Evolutionary conservation across 2,329 filamentous ascomycete genomes (phyloP), one percentile per base, ranked within the genome.

Genomic region (Stemphylium lycopersici): DNA sequence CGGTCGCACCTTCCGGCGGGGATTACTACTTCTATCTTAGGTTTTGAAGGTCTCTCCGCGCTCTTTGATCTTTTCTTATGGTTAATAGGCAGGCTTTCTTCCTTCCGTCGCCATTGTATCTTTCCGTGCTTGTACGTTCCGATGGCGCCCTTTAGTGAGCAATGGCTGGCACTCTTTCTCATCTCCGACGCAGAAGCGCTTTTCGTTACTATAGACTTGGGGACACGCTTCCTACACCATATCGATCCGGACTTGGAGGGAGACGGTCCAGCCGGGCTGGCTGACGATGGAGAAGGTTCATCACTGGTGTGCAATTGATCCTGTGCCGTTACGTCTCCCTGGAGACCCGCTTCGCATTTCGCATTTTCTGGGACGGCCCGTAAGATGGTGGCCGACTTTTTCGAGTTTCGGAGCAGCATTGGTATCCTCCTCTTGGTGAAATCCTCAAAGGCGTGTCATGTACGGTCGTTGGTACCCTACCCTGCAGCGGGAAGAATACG

Each of bases 51-150:
- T 48, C 55, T 68, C 31, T 61, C 51, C 40, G 58, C 38, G 39
- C 52, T 29, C 50, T 32, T 53, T 52, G 13, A 39, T 54, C 40
- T 56, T 57, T 56, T 58, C 40, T 26, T 41, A 26, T 55, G 39
- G 42, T 39, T 48, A 49, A 50, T 36, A 40, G 33, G 45, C 18
- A 44, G 20, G 29, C 36, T 26, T 40, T 34, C 34, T 42, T 66
- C 55, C 44, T 58, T 63, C 24, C 61, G 50, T 31, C 67, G 74
- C 77, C 78, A 80, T 45, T 77, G 69, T 24, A 77, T 73, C 32
- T 72, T 72, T 4, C 78, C 79, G 60, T 80, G 68, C 45, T 74
- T 76, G 73, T 79, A 81, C 3, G 77, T 67, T 5, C 78, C 79
- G 55, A 80, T 77, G n/a, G 65, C 74, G 33, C 61, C 58, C 31